Percentiles rank a stretch among this genome's conserved stretches.
phyloP scores from a whole-genome alignment of 1,284 basidiomycete species.

The Trametes versicolor region DNA sequence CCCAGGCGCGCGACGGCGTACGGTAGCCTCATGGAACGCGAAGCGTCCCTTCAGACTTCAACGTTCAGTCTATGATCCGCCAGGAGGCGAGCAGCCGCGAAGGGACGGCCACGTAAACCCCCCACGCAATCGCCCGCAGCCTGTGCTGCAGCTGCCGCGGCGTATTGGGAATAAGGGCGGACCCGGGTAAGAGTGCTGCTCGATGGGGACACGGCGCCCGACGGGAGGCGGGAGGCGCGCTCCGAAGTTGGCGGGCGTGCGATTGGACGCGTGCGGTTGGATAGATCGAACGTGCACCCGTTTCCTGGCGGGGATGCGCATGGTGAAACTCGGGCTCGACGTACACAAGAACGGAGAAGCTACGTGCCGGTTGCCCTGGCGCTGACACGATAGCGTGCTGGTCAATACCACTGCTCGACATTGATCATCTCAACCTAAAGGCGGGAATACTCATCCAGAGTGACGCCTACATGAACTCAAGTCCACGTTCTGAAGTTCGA shows the following conservation, averaged over 20 bases:
- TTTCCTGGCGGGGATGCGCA: too few relatives aligned
- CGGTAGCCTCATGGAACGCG: constrained; percentile 24
- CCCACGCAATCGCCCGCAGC: background rate
- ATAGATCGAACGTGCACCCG: too few relatives aligned
- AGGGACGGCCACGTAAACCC: constrained; percentile 5
- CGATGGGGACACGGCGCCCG: background rate
- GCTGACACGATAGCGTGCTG: background rate
- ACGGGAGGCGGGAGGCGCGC: background rate
- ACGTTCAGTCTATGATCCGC: constrained; percentile 16
- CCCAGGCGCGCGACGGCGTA: constrained; percentile 5
- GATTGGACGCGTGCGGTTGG: too few relatives aligned
- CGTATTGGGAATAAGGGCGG: background rate
- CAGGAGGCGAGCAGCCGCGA: constrained; percentile 8
- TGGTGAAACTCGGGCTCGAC: background rate
- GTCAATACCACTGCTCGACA: background rate
- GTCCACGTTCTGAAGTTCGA: background rate
- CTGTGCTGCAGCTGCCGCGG: background rate
- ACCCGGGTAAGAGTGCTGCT: background rate
- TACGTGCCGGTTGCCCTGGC: background rate
- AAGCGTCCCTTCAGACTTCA: background rate
- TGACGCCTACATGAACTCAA: background rate
- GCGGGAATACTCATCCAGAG: background rate
- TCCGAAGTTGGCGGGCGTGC: too few relatives aligned
- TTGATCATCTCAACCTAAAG: background rate
- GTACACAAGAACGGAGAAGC: background rate